Base-by-base conservation (phyloP, 345 rosid genomes). In the Excoecaria cochinchinensis region DNA sequence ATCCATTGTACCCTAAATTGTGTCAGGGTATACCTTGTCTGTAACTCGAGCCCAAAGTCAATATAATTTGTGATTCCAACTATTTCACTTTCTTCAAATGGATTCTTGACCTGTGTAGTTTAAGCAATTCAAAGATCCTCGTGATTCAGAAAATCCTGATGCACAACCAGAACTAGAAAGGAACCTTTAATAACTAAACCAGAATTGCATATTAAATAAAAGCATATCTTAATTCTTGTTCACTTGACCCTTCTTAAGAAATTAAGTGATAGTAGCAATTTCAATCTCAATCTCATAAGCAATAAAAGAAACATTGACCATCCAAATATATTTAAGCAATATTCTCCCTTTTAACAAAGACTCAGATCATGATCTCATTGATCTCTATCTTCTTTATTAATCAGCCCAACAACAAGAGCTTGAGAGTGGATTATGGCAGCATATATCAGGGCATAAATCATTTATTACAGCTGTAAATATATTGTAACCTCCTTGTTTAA, bases 21-120 rank as follows among this genome's bases (percentile, higher is more conserved):
- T 62, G 39, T 39, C 71, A 55, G 53, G 44, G 21, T 79, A 63
- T 91, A 95, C 97, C 95, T 90, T 57, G 97, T 82, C 78, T 85
- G 88, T 70, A 95, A 79, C 94, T 95, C 97, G 80, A 95, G 90
- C 25, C 95, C 97, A 24, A 91, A 87, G 83, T 95, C 99, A 68
- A 90, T 88, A 81, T 95, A 92, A 84, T 95, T 95, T 44, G 99
- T 92, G 82, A 95, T 95, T 74, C 99, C 99, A 77, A 91, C 88
- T 31, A 95, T 86, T 82, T 86, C 90, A 74, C 84, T 78, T 83
- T 87, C 92, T 74, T 91, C 97, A 72, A 90, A 72, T 9, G 97
- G 97, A 79, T 91, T 95, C 88, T 90, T 88, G 85, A 91, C 97
- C 97, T 95, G 90, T 73, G 78, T 47, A 24, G 75, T 64, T 40